Evolutionary conservation across 1,284 basidiomycete genomes (phyloP).

Genomic region (Ceratobasidium sp.): DNA sequence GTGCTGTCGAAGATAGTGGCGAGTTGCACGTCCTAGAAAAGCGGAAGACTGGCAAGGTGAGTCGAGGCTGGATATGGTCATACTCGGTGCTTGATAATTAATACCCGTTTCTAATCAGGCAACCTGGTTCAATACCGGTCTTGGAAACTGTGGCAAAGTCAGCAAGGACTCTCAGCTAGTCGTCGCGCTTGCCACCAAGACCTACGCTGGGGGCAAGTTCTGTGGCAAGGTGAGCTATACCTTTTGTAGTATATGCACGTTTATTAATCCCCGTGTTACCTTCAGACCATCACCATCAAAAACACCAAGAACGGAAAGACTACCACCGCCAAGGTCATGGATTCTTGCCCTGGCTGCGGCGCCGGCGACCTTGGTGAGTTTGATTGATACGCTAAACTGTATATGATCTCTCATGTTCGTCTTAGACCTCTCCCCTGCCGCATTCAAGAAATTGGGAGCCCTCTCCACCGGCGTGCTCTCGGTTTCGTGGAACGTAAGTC

Average conservation of each 20-base stretch:
- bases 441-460: slow-evolving; percentile 42
- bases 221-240: slow-evolving; percentile 40
- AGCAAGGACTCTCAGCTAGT: slow-evolving; percentile 43
- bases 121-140: slow-evolving; percentile 44
- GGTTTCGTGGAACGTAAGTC: slow-evolving; percentile 42
- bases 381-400: not conserved
- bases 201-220: slow-evolving; percentile 24
- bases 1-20: not conserved
- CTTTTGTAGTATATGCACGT: too few relatives aligned
- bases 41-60: slow-evolving; percentile 20
- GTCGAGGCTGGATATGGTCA: not conserved
- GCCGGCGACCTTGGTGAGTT: slow-evolving; percentile 40
- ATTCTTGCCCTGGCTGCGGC: slow-evolving; percentile 44
- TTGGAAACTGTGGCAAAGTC: slow-evolving; percentile 45
- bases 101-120: not conserved
- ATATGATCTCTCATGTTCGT: not conserved
- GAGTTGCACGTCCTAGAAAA: slow-evolving; percentile 21
- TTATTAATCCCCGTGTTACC: not conserved
- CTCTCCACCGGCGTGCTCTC: slow-evolving; percentile 38
- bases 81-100: not conserved
- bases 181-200: slow-evolving; percentile 37
- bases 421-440: slow-evolving; percentile 41
- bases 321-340: slow-evolving; percentile 42
- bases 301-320: slow-evolving; percentile 43
- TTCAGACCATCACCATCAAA: slow-evolving; percentile 41